phyloP scores from a whole-genome alignment of 2,329 filamentous ascomycete genomes.

The Exophiala sp. region DNA sequence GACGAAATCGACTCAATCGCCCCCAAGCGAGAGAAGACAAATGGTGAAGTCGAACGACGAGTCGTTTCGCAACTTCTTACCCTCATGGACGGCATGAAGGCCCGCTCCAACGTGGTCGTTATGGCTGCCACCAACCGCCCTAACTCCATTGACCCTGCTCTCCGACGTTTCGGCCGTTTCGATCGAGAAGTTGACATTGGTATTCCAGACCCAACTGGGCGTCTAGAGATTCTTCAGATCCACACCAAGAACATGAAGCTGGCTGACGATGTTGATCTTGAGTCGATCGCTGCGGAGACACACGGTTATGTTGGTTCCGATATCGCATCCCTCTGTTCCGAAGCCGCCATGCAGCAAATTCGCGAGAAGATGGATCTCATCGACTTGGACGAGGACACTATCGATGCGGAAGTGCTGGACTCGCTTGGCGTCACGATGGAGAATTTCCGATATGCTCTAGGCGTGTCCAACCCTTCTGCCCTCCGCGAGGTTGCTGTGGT shows the following conservation, averaged over 20 bases:
- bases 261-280: conserved; percentile 89
- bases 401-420: conserved; percentile 96
- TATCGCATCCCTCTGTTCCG: conserved; percentile 94
- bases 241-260: conserved; percentile 99
- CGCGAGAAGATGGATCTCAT: conserved; percentile 99
- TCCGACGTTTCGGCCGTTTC: conserved; percentile 96
- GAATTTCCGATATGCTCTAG: conserved; percentile 98
- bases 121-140: conserved; percentile 99
- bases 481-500: conserved; percentile 98
- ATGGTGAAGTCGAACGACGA: conserved; percentile 96
- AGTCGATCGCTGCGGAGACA: conserved; percentile 93
- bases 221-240: conserved; percentile 97
- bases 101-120: conserved; percentile 94
- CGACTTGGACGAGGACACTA: conserved; percentile 96
- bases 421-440: conserved; percentile 99
- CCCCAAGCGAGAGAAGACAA: conserved; percentile 99
- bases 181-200: conserved; percentile 98
- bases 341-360: conserved; percentile 99
- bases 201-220: conserved; percentile 94
- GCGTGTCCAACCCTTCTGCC: conserved; percentile 96
- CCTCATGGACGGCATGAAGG: conserved; percentile 99
- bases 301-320: conserved; percentile 99
- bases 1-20: conserved; percentile 99
- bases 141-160: conserved; percentile 96
- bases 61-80: conserved; percentile 95